Conservation (phyloP, 495 filamentous ascomycete species). For the Xylaria bambusicola region DNA sequence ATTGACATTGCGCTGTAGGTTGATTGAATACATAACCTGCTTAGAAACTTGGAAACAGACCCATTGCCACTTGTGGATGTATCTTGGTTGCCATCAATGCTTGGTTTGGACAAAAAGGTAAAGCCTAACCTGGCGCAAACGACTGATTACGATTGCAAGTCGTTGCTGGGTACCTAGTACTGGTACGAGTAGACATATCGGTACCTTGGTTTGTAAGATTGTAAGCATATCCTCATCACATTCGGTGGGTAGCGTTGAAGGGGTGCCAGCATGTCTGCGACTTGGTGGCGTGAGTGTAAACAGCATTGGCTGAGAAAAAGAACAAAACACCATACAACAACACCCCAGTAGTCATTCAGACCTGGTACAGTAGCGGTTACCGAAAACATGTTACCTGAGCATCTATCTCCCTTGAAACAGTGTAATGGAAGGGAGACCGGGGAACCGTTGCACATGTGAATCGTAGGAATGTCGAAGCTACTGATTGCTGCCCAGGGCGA, state of each 20-base stretch:
- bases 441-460: not conserved
- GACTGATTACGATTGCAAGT: too few relatives aligned
- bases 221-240: not conserved
- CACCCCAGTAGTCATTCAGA: too few relatives aligned
- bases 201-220: not conserved
- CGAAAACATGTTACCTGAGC: not conserved
- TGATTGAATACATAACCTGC: not conserved
- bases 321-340: too few relatives aligned
- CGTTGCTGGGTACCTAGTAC: too few relatives aligned
- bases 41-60: not conserved
- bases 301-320: slow-evolving; percentile 1
- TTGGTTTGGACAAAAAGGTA: too few relatives aligned
- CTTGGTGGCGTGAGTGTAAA: not conserved
- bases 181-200: too few relatives aligned
- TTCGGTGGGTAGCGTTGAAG: not conserved
- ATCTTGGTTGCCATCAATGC: not conserved
- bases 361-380: not conserved
- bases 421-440: not conserved
- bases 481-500: not conserved
- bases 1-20: slow-evolving; percentile 2
- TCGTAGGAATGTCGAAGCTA: too few relatives aligned
- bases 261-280: not conserved
- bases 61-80: not conserved
- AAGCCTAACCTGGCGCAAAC: not conserved
- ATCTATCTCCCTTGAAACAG: too few relatives aligned